phyloP scores from a whole-genome alignment of 2,329 filamentous ascomycete genomes.

The Sclerotinia subarctica region DNA sequence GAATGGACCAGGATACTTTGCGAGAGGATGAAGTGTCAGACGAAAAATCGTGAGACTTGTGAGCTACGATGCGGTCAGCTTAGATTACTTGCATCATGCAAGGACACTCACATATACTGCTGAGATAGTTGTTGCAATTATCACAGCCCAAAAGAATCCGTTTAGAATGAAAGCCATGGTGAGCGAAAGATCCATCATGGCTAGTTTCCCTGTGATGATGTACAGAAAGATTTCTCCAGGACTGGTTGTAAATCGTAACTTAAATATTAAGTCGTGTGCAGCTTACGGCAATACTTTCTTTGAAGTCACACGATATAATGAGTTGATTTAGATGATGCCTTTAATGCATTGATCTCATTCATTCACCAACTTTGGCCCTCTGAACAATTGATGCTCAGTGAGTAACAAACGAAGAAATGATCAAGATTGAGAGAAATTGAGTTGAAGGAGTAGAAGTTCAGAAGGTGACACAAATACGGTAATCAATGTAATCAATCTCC shows the following conservation, averaged over 20 bases:
- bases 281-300: not conserved
- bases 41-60: conserved; percentile 42
- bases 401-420: not conserved
- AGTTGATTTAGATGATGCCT: not conserved
- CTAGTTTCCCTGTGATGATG: not conserved
- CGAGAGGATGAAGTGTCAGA: conserved; percentile 37
- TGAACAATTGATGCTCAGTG: not conserved
- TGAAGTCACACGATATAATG: not conserved
- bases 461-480: not conserved
- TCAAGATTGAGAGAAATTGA: not conserved
- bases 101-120: conserved; percentile 18
- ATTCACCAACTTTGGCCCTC: not conserved
- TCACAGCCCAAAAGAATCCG: not conserved
- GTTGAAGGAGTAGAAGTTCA: not conserved
- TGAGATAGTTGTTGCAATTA: not conserved
- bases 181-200: not conserved
- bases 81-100: not conserved
- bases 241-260: not conserved
- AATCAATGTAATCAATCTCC: not conserved
- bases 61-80: conserved; percentile 14
- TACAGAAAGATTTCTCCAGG: not conserved
- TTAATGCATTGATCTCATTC: not conserved
- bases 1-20: conserved; percentile 41
- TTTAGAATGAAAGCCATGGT: not conserved
- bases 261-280: not conserved